Evolutionary conservation across 2,329 filamentous ascomycete species (phyloP), one percentile per base, ranked within the genome.

Genomic region (Neurospora sp.): DNA sequence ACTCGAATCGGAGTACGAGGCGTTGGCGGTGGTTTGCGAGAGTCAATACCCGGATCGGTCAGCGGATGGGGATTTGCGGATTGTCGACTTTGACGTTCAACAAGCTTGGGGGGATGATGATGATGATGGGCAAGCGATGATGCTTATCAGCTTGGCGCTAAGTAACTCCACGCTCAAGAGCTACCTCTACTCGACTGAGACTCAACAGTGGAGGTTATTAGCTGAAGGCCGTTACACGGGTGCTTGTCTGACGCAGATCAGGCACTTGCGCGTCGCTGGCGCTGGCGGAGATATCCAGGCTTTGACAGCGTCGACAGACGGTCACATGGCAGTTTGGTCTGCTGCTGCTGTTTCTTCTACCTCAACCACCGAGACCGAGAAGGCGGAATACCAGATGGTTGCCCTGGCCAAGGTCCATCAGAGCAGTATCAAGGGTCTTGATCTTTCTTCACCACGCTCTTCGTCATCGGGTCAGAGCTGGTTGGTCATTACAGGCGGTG

Each of bases 81-180:
- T 97, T 73, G 92, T 90, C 81, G 88, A 89, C 75, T 96, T 97
- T 23, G 19, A 23, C 28, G 28, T 28, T 28, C 28, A 28, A 28
- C 2, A 28, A 28, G 28, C 28, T 28, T 28, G 28, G 28, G 28
- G 28, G 28, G 28, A 28, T 28, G 28, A n/a, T n/a, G n/a, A n/a
- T n/a, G n/a, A 28, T 28, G 28, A 28, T 28, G 28, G 28, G 28
- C 28, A 28, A 28, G 28, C 28, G 28, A 28, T 28, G 28, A 28
- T 28, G 28, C 28, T 28, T 28, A 28, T 28, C 28, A 28, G 28
- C 28, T 28, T 97, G 81, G 90, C 86, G 0, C 89, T 96, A 75
- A 97, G 95, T 0, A 95, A 97, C 80, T 97, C 95, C 0, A 88
- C 86, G 2, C 78, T 97, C 57, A 90, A 89, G 75, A 84, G 82